A percentile compares a stretch with the other conserved stretches of the same genome.
Conservation (phyloP, 257 asterid genomes). For the Paulownia fortunei region DNA sequence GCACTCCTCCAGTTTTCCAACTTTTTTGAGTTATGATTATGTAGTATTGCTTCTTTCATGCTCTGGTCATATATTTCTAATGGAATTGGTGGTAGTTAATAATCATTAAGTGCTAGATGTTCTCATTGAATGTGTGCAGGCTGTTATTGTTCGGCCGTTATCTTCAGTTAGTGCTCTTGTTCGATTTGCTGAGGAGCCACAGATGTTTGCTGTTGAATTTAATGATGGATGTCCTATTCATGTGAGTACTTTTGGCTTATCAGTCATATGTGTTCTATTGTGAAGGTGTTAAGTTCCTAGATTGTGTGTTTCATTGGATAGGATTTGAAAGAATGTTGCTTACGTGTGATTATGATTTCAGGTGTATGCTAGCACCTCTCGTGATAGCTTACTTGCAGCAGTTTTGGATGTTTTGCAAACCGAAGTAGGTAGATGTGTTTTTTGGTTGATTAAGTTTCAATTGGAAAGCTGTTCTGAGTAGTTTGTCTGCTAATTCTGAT, state of each 20-base stretch:
- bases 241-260: slow-evolving; percentile 55
- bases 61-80: slow-evolving; percentile 24
- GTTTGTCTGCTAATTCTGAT: slow-evolving; percentile 26
- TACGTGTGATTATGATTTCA: slow-evolving; percentile 48
- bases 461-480: slow-evolving; percentile 25
- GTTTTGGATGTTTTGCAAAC: slow-evolving; percentile 92
- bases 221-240: slow-evolving; percentile 97
- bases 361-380: slow-evolving; percentile 99
- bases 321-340: slow-evolving; percentile 17
- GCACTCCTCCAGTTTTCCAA: background rate
- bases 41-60: slow-evolving; percentile 25
- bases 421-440: slow-evolving; percentile 76
- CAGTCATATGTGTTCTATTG: slow-evolving; percentile 22
- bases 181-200: slow-evolving; percentile 99
- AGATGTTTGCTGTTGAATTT: slow-evolving; percentile 97
- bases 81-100: slow-evolving; percentile 25
- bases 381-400: slow-evolving; percentile 96
- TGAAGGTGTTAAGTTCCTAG: slow-evolving; percentile 31
- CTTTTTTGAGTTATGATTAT: slow-evolving; percentile 21
- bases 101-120: slow-evolving; percentile 27
- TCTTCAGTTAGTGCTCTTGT: slow-evolving; percentile 96
- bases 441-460: slow-evolving; percentile 38
- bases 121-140: slow-evolving; percentile 63
- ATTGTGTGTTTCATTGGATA: slow-evolving; percentile 2
- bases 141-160: slow-evolving; percentile 90